A percentile compares a stretch with the other conserved stretches of the same genome.
These are phyloP conservation scores for Linum trigynum DNA, from an alignment of 345 rosid genomes.

Conservation along the genomic window DNA sequence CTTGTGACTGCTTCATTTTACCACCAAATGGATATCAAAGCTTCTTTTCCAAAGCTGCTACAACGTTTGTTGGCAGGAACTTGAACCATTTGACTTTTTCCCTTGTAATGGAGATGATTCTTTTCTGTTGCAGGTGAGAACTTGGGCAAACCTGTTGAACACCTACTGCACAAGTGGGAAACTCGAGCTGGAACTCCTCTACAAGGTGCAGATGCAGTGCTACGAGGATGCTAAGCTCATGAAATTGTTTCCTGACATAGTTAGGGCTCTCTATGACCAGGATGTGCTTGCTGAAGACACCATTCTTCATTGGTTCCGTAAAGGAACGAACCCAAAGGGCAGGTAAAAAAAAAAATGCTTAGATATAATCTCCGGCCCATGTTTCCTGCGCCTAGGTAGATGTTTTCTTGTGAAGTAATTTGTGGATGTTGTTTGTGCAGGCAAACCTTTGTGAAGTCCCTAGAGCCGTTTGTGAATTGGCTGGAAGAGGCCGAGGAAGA, in stretches of 20 bases:
- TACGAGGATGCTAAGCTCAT: conserved; percentile 96
- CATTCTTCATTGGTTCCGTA: conserved; percentile 81
- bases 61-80: too few relatives aligned
- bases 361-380: too few relatives aligned
- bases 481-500: conserved; percentile 99
- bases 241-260: conserved; percentile 92
- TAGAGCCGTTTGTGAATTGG: conserved; percentile 91
- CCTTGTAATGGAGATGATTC: neutral
- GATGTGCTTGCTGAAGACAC: conserved; percentile 98
- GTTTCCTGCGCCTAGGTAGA: neutral
- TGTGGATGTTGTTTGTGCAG: conserved; percentile 20
- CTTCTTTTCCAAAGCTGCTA: too few relatives aligned
- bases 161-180: conserved; percentile 74
- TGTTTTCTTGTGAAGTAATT: neutral
- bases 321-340: conserved; percentile 88
- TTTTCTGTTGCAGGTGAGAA: conserved; percentile 52
- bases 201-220: conserved; percentile 97
- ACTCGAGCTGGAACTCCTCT: conserved; percentile 87
- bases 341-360: conserved; percentile 29
- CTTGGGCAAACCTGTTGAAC: conserved; percentile 77
- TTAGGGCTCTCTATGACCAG: conserved; percentile 75
- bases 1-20: too few relatives aligned
- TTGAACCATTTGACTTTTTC: too few relatives aligned
- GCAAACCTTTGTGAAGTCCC: conserved; percentile 85
- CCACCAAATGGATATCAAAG: too few relatives aligned